phyloP scores from a whole-genome alignment of 345 rosid species.

The Lumnitzera littorea region DNA sequence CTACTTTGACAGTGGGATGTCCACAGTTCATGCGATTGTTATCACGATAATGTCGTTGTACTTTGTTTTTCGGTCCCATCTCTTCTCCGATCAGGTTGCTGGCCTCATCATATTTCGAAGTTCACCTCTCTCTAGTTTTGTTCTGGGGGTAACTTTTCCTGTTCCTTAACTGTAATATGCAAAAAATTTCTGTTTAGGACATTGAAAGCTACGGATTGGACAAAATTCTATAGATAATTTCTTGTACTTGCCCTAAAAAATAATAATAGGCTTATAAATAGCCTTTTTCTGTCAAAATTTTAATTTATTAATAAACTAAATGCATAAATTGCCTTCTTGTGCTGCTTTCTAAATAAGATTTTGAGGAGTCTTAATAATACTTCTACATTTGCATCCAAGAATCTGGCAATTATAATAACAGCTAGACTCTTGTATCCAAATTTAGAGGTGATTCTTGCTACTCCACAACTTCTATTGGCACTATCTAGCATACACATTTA shows the following conservation, averaged over 20 bases:
- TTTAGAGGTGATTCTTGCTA: too few species aligned
- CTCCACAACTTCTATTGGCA: too few species aligned
- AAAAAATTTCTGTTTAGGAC: not conserved
- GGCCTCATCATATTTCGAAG: slow-evolving; percentile 47
- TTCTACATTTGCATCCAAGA: too few species aligned
- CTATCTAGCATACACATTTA: too few species aligned
- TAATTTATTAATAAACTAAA: not conserved
- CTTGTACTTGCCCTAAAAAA: not conserved
- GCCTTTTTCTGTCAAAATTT: not conserved
- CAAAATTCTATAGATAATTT: too few species aligned
- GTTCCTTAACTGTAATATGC: not conserved
- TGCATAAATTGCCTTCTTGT: not conserved
- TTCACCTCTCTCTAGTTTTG: slow-evolving; percentile 62
- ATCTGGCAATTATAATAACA: too few species aligned
- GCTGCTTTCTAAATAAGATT: too few species aligned
- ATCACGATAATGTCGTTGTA: slow-evolving; percentile 54
- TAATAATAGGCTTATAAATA: not conserved
- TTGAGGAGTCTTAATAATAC: too few species aligned
- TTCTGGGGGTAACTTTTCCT: slow-evolving; percentile 54
- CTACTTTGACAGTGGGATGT: slow-evolving; percentile 54
- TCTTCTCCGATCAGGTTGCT: slow-evolving; percentile 44
- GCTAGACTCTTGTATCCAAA: too few species aligned
- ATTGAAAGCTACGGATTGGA: too few species aligned
- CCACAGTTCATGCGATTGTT: slow-evolving; percentile 67
- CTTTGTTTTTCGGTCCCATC: slow-evolving; percentile 71